Evolutionary conservation across 192 early-diverging fungal genomes (phyloP).

Genomic region (Jimgerdemannia lactiflua): DNA sequence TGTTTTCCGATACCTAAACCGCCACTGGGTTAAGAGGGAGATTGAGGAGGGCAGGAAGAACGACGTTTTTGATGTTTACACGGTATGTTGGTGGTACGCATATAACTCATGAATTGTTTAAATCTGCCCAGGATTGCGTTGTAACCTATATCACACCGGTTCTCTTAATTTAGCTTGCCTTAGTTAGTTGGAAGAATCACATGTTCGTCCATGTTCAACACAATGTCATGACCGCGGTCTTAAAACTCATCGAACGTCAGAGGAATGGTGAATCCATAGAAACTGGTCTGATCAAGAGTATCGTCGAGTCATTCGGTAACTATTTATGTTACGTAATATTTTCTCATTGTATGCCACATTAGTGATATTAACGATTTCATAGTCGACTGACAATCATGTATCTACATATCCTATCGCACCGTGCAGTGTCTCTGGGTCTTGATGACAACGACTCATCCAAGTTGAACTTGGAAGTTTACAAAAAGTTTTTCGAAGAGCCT

Average conservation of each 20-base stretch:
- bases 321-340: neutral
- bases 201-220: slow-evolving; percentile 66
- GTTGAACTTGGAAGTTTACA: slow-evolving; percentile 86
- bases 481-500: slow-evolving; percentile 80
- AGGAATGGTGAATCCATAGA: slow-evolving; percentile 91
- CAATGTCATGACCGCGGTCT: slow-evolving; percentile 72
- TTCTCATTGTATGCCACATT: neutral
- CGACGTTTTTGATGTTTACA: slow-evolving; percentile 89
- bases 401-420: neutral
- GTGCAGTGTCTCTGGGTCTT: slow-evolving; percentile 74
- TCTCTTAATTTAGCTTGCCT: slow-evolving; percentile 52
- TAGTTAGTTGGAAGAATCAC: slow-evolving; percentile 86
- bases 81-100: slow-evolving; percentile 52
- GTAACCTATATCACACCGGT: neutral
- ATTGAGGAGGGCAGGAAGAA: slow-evolving; percentile 89
- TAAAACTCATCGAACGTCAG: slow-evolving; percentile 78
- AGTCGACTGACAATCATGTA: neutral
- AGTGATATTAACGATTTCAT: neutral
- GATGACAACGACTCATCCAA: slow-evolving; percentile 78
- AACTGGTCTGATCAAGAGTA: slow-evolving; percentile 77
- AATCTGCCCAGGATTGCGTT: neutral
- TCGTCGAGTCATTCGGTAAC: slow-evolving; percentile 90
- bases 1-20: slow-evolving; percentile 92
- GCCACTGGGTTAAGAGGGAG: slow-evolving; percentile 97
- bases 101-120: slow-evolving; percentile 8